Evolutionary conservation across 2,329 filamentous ascomycete species (phyloP), one percentile per base, ranked within the genome.

Genomic region (Colletotrichum euphorbiae): DNA sequence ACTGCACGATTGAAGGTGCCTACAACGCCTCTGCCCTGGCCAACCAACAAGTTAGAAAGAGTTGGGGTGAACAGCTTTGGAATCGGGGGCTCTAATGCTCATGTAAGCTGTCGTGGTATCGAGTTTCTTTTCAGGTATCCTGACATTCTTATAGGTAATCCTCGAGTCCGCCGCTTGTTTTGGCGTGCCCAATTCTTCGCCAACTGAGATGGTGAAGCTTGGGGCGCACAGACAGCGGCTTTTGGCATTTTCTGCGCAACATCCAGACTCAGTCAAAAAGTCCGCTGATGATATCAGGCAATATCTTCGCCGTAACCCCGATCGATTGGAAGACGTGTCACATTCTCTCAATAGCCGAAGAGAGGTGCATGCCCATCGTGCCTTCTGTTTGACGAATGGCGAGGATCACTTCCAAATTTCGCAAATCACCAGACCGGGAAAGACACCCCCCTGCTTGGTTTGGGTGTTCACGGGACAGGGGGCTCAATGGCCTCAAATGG

Each of bases 81-180:
- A 0, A 72, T 80, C 4, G 79, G 78, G 2, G 79, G 79, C 3
- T 62, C 77, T 1, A 80, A 80, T 57, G 77, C 75, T 2, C 79
- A 80, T 33, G 67, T 60, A n/a, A 70, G 59, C 65, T 6, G 3
- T 19, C 6, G 36, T 6, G 11, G 7, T 4, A 13, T 19, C 19
- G 5, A 7, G 6, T 28, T 5, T 50, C 2, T 15, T n/a, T 13
- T 6, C 4, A 13, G 31, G 2, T 11, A 24, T n/a, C 12, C 38
- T 59, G n/a, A 68, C 43, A 1, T n/a, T 0, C 11, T 4, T 9
- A 1, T 8, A 70, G 52, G 54, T 70, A 6, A 28, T 68, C 21
- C 68, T 70, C 3, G 68, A 70, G 24, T 69, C 66, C 6, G 33
- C 66, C 8, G 17, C 48, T 2, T 60, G 61, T 28, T 69, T 55